A percentile compares a stretch with the other conserved stretches of the same genome.
Conservation (phyloP, 805 yeast genomes). For the Candida rishiriensis region DNA sequence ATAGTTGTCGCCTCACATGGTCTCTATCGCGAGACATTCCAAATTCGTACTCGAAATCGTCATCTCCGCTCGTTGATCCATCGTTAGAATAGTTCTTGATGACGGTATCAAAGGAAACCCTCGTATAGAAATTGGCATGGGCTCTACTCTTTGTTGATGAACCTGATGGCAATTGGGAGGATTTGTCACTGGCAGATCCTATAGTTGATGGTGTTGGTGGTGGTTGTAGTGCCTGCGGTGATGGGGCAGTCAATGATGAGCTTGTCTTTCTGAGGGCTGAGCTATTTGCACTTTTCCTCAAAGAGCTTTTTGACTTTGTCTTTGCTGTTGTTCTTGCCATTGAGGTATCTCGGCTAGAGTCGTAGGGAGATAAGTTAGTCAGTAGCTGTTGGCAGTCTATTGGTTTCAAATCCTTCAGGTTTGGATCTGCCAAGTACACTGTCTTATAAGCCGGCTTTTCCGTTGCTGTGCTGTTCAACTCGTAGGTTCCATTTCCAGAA, state of each 20-base stretch:
- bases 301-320: not conserved
- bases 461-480: constrained; percentile 2
- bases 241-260: no score
- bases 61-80: constrained; percentile 14
- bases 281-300: not conserved
- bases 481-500: constrained; percentile 17
- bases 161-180: not conserved
- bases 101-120: constrained; percentile 55
- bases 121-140: constrained; percentile 12
- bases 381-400: constrained; percentile 16
- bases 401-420: constrained; percentile 19
- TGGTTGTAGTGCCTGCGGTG: not conserved
- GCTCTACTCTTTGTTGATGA: not conserved
- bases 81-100: constrained; percentile 32
- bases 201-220: not conserved
- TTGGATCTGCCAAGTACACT: constrained; percentile 16
- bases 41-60: constrained; percentile 18
- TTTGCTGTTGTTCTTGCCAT: not conserved
- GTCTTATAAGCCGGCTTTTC: constrained; percentile 19
- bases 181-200: not conserved
- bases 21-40: constrained; percentile 11
- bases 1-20: constrained; percentile 8
- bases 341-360: not conserved
- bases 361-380: constrained; percentile 1
- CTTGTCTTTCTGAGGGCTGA: no score